Base-by-base conservation (phyloP, 2,329 filamentous ascomycete genomes). In the Fusarium udum region DNA sequence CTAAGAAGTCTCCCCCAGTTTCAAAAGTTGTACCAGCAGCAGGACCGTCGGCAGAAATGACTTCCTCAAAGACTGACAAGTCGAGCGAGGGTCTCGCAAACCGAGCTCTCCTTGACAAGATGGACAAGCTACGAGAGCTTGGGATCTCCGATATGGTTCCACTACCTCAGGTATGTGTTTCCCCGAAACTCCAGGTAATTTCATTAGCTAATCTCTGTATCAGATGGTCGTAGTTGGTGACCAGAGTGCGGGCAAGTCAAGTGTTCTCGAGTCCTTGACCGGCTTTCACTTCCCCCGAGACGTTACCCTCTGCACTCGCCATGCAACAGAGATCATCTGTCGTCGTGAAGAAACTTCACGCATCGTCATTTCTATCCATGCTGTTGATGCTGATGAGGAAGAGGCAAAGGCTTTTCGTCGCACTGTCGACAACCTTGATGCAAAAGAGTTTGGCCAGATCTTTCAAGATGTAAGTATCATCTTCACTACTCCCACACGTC, bases 181-280 rank as follows among this genome's bases (percentile, higher is more conserved):
- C n/a, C n/a, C n/a, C n/a, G n/a, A n/a, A n/a, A n/a, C n/a, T n/a
- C n/a, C n/a, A n/a, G n/a, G n/a, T n/a, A n/a, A n/a, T n/a, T n/a
- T n/a, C n/a, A n/a, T n/a, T n/a, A n/a, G 56, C n/a, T 68, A 4
- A n/a, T 3, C 1, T 3, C 15, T 3, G 13, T n/a, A 6, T 88
- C n/a, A 93, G 83, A 93, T 96, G 74, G 92, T 92, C 40, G 93
- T 95, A 13, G 93, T 95, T 15, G 94, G 94, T 69, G 94, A 93
- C 75, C 94, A 96, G 79, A 95, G 92, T 0, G 94, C 93, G 48
- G 94, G 94, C 77, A 97, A 97, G 85, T 94, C 92, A 80, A 95
- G 93, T 4, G 92, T 96, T 24, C 84, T 96, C 36, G 93, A 96
- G 79, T 95, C 83, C 24, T 69, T 88, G 37, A 88, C 86, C 0